Conservation (phyloP, 169 alveolate species). For the Eimeria maxima region DNA sequence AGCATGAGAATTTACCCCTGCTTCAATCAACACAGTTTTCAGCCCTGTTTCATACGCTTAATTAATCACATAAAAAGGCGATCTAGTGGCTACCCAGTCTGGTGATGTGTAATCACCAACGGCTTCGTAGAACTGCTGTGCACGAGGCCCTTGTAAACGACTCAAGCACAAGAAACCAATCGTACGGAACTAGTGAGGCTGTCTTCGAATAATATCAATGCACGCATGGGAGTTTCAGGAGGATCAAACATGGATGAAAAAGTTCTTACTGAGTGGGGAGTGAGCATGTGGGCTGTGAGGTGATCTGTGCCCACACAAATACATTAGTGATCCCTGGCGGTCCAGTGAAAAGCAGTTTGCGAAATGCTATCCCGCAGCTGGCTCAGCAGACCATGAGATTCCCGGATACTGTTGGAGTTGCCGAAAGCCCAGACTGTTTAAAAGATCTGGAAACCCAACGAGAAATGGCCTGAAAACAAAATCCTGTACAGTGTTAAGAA, state of each 20-base stretch:
- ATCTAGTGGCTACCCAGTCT: neutral
- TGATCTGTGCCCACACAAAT: neutral
- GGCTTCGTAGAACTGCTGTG: neutral
- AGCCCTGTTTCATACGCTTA: neutral
- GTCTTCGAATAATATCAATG: neutral
- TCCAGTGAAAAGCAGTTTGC: neutral
- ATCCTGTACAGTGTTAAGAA: neutral
- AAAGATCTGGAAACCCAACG: constrained; percentile 27
- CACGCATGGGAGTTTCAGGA: neutral
- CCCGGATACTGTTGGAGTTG: constrained; percentile 8
- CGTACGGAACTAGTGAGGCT: neutral
- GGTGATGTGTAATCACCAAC: too few species aligned
- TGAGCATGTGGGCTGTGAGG: neutral
- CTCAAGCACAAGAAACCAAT: neutral
- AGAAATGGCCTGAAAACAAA: constrained; percentile 35
- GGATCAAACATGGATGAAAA: neutral
- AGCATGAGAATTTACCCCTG: neutral
- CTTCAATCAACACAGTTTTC: neutral
- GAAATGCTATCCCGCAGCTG: neutral
- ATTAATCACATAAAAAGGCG: neutral
- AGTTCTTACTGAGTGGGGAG: neutral
- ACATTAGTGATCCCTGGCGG: neutral
- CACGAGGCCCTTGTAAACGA: neutral
- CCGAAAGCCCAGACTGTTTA: neutral
- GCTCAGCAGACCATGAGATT: neutral